A percentile compares a stretch with the other conserved stretches of the same genome.
These are phyloP conservation scores for Aspergillus avenaceus DNA, from an alignment of 495 filamentous ascomycete genomes.

Conservation along the genomic window DNA sequence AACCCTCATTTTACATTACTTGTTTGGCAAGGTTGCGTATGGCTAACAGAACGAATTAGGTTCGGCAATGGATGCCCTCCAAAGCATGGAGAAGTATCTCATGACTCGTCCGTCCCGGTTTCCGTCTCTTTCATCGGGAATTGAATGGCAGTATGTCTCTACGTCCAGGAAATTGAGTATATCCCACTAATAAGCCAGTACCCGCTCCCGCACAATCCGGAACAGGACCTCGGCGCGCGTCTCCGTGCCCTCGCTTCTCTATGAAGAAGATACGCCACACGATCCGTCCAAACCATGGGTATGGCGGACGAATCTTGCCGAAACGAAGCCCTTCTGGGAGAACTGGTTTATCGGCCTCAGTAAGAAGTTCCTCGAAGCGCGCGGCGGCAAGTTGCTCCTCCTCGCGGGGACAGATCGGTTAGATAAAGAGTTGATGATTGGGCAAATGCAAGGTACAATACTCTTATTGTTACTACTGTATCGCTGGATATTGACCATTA, in stretches of 20 bases:
- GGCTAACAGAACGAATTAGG: constrained; percentile 24
- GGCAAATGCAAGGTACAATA: constrained; percentile 85
- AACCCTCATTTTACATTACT: background rate
- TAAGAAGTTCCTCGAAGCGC: constrained; percentile 77
- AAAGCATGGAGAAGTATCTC: constrained; percentile 90
- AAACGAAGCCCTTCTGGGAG: constrained; percentile 89
- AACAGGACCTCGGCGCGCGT: constrained; percentile 74
- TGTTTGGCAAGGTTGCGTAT: background rate
- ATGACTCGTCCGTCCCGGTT: constrained; percentile 79
- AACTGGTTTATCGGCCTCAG: constrained; percentile 89
- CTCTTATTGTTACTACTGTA: no score
- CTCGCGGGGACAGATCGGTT: constrained; percentile 92
- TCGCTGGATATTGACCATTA: background rate
- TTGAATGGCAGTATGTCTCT: constrained; percentile 81
- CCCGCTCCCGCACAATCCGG: constrained; percentile 82
- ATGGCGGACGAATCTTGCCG: constrained; percentile 82
- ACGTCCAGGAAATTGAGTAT: background rate
- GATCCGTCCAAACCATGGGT: constrained; percentile 52
- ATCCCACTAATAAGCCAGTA: constrained; percentile 32
- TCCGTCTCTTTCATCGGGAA: constrained; percentile 65
- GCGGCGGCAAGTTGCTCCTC: constrained; percentile 84
- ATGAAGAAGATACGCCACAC: constrained; percentile 35
- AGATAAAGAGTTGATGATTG: constrained; percentile 93
- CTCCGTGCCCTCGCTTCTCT: constrained; percentile 81
- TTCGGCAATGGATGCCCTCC: constrained; percentile 84